These are phyloP conservation scores for Leishmania gerbilli DNA, from an alignment of 208 protist genomes.

Conservation along the genomic window DNA sequence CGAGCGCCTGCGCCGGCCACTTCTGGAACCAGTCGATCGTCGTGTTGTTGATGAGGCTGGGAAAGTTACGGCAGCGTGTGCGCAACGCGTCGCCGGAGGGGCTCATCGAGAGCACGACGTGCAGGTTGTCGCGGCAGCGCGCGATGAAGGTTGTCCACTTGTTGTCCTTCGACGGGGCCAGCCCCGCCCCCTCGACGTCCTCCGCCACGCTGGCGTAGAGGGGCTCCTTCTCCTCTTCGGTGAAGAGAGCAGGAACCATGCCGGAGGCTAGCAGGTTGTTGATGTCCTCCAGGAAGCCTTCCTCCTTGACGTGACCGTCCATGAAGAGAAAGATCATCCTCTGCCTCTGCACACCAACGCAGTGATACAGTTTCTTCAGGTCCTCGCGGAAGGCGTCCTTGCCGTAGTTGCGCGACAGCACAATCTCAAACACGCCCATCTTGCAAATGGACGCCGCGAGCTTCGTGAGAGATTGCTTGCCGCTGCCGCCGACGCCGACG, in stretches of 20 bases:
- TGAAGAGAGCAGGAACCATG: constrained; percentile 98
- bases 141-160: constrained; percentile 98
- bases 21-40: constrained; percentile 99
- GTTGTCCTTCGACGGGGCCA: constrained; percentile 95
- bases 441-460: constrained; percentile 94
- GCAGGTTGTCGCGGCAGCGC: constrained; percentile 97
- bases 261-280: constrained; percentile 99
- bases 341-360: constrained; percentile 92
- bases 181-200: constrained; percentile 84
- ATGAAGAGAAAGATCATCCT: constrained; percentile 98
- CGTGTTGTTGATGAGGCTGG: constrained; percentile 98
- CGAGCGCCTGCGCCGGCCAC: constrained; percentile 97
- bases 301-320: constrained; percentile 97
- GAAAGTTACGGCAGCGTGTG: constrained; percentile 97
- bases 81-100: constrained; percentile 96
- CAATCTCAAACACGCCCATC: constrained; percentile 97
- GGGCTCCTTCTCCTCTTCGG: constrained; percentile 97
- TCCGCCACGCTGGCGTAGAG: constrained; percentile 93
- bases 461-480: constrained; percentile 97
- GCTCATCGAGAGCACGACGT: constrained; percentile 99
- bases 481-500: constrained; percentile 97
- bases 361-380: constrained; percentile 96
- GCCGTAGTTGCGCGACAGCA: constrained; percentile 96
- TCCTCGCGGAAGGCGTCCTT: constrained; percentile 98
- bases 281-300: constrained; percentile 99